Evolutionary conservation across 495 filamentous ascomycete species (phyloP), one percentile per base, ranked within the genome.

Genomic region (Tetracladium setigerum): DNA sequence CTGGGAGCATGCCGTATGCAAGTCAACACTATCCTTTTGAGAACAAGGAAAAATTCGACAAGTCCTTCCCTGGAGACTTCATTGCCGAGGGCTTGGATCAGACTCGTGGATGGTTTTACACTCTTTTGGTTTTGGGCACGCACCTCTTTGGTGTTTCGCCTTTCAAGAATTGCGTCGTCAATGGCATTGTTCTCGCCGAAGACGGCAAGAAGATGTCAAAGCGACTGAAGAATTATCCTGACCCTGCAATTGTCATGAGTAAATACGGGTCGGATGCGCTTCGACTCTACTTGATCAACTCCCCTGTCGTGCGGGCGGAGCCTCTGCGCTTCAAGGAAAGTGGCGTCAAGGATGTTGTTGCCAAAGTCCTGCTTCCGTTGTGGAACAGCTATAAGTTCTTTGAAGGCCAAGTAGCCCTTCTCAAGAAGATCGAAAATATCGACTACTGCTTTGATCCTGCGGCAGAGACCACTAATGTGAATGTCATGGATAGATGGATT

Each of bases 131-230:
- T 13, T 75, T 98, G 30, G 92, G 91, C 38, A 92, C 85, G 5
- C 89, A 95, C 58, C 77, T 98, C 13, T 96, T 94, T 56, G 87
- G 86, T 15, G 76, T 79, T 14, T 79, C 90, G 0, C 94, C 92
- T 0, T 98, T 95, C 76, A 83, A 91, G 68, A 96, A 97, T 62
- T 95, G 89, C 58, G 86, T 97, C 11, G 94, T 97, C 37, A 97
- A 95, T 58, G 92, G 92, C 10, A 94, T 98, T 45, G 92, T 98
- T 1, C 73, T 98, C 27, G 92, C 83, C 6, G 89, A 95, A 63
- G 89, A 97, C 58, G 92, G 92, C 43, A 96, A 95, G 72, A 98
- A 98, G 72, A 98, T 98, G 92, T 96, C 90, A 1, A 98, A 98
- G 71, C 79, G 94, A 34, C 71, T 95, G 33, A 92, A 96, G 72